Conservation (phyloP, 768 basidiomycete genomes). For the Sarcomyxa edulis region DNA sequence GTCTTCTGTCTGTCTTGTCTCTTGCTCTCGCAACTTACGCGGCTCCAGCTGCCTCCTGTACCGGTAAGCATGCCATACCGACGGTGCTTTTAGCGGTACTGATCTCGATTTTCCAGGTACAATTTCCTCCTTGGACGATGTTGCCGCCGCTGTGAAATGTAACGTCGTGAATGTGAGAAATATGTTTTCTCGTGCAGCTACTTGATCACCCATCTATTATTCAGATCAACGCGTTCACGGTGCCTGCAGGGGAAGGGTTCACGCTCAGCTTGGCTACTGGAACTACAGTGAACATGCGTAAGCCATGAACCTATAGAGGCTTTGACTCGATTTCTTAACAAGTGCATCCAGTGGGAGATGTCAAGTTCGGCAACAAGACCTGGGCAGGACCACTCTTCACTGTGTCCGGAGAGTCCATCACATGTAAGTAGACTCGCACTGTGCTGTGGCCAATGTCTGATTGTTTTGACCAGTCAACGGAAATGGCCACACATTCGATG, state of each 20-base stretch:
- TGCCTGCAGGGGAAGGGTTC: constrained; percentile 48
- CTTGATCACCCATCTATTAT: too few species aligned
- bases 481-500: constrained; percentile 35
- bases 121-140: constrained; percentile 46
- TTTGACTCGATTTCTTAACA: background rate
- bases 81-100: too few species aligned
- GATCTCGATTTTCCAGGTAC: too few species aligned
- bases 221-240: constrained; percentile 51
- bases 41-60: too few species aligned
- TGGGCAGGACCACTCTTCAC: constrained; percentile 55
- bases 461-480: constrained; percentile 27
- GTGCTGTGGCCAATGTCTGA: background rate
- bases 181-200: too few species aligned
- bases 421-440: constrained; percentile 28
- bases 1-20: too few species aligned
- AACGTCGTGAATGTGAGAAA: constrained; percentile 55
- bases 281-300: constrained; percentile 56
- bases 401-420: constrained; percentile 43
- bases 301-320: constrained; percentile 13
- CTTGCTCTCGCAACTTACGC: too few species aligned
- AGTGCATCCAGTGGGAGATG: constrained; percentile 42
- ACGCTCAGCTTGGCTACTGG: constrained; percentile 38
- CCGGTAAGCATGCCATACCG: too few species aligned
- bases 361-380: constrained; percentile 45
- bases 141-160: constrained; percentile 46